Evolutionary conservation across 108 stramenopile species (phyloP), one percentile per base, ranked within the genome.

Genomic region (Chaetoceros tenuissimus): DNA sequence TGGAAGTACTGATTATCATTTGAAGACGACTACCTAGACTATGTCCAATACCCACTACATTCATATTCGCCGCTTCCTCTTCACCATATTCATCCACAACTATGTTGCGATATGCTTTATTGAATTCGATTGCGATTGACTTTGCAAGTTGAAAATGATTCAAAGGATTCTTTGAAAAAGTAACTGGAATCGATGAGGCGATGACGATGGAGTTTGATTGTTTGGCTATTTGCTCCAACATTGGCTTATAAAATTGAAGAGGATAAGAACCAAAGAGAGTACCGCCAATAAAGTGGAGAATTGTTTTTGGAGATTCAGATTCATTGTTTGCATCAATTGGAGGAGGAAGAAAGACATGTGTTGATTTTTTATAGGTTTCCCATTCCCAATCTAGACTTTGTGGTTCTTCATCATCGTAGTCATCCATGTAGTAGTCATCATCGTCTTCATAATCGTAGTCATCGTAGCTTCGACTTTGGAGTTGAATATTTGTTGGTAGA

Each of bases 251-350:
- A 65, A 78, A 87, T 20, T 77, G 47, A 24, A 69, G 61, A 1
- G 90, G 90, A 52, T 78, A 65, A 28, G 76, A 73, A 8, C 90
- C 90, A 51, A 87, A 84, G 55, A 84, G 71, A 16, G 90, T 84
- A 0, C 86, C 90, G 17, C 90, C 90, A 8, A 87, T 73, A 62
- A 92, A 92, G 54, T 92, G 90, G 46, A 92, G 46, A 23, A 92
- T 63, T 17, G 79, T 73, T 3, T 62, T 72, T 2, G 90, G 90
- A 21, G 13, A 5, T 40, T 40, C 8, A 40, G 34, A 10, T 5
- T 5, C 13, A n/a, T n/a, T n/a, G n/a, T n/a, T n/a, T n/a, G n/a
- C n/a, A n/a, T n/a, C n/a, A n/a, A n/a, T n/a, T n/a, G n/a, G n/a
- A 10, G 34, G 34, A 40, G 34, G 34, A 10, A 40, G 13, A 13